A percentile compares a stretch with the other conserved stretches of the same genome.
Conservation (phyloP, 108 stramenopile species). For the Aurantiochytrium sp. region DNA sequence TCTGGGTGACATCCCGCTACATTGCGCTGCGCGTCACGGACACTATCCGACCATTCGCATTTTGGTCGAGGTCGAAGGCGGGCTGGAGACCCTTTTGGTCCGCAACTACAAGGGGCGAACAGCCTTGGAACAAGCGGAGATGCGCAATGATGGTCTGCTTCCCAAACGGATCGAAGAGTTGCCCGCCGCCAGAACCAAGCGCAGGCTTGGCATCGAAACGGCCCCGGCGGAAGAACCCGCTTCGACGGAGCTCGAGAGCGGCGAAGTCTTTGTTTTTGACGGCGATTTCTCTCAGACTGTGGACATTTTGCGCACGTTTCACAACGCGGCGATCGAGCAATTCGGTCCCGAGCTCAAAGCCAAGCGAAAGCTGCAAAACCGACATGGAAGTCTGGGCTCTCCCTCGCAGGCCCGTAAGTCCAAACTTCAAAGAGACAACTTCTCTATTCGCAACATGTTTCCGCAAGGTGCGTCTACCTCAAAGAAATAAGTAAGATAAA, state of each 20-base stretch:
- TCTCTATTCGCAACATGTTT: background rate
- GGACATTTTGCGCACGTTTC: background rate
- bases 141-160: background rate
- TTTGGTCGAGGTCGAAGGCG: background rate
- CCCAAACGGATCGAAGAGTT: background rate
- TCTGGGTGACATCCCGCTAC: background rate
- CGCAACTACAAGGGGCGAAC: background rate
- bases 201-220: no score
- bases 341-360: background rate
- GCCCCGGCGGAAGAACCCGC: no score
- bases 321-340: background rate
- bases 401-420: background rate
- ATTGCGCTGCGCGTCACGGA: constrained; percentile 2
- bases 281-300: background rate
- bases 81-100: background rate
- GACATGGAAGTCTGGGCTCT: background rate
- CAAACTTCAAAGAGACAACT: background rate
- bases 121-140: background rate
- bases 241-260: background rate
- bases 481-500: background rate
- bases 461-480: background rate
- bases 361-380: background rate
- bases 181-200: background rate
- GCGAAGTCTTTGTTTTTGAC: background rate
- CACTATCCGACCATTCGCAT: background rate